Base-by-base conservation (phyloP, 495 filamentous ascomycete genomes). In the Hyaloscypha finlandica region DNA sequence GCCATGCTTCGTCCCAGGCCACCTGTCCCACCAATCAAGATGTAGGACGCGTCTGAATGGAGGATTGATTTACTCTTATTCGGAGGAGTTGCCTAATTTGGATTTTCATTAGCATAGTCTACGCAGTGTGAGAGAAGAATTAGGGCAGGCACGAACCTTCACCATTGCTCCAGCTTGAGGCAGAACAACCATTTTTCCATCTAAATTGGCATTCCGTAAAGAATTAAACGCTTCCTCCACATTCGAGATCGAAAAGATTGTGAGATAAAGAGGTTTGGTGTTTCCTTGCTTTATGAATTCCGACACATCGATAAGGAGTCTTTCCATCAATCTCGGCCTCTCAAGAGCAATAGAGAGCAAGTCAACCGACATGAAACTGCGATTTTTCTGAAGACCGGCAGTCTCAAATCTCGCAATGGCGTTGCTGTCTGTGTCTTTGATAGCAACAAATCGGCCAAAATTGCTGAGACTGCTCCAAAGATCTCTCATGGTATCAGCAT, bases 1-100 rank as follows among this genome's bases (percentile, higher is more conserved):
- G 86, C 78, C 70, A 91, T 82, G 61, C 84, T 83, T 57, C 84
- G 79, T 29, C 88, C 88, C 16, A 92, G 80, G 11, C 88, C 89
- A 30, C 88, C 86, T 0, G 88, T 84, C 53, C 88, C 86, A 25
- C 88, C 86, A 62, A 88, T 79, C 12, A 91, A 70, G 37, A 91
- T 76, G 68, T 90, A 90, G 4, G 82, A 81, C 2, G 81, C 83
- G 33, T 77, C 78, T 25, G 64, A 62, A 12, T 45, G 64, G 5
- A 63, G 63, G 54, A 65, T 11, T 1, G 64, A 45, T 20, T 39
- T 55, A 14, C 57, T n/a, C 16, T 59, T 61, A 0, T 29, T 53
- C 22, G 65, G 64, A 33, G 64, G 70, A 48, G 54, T 63, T 22
- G 66, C 70, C 67, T 72, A n/a, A 19, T 6, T 37, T 8, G 35